phyloP scores from a whole-genome alignment of 1,284 basidiomycete genomes.

The Nidula niveotomentosa region DNA sequence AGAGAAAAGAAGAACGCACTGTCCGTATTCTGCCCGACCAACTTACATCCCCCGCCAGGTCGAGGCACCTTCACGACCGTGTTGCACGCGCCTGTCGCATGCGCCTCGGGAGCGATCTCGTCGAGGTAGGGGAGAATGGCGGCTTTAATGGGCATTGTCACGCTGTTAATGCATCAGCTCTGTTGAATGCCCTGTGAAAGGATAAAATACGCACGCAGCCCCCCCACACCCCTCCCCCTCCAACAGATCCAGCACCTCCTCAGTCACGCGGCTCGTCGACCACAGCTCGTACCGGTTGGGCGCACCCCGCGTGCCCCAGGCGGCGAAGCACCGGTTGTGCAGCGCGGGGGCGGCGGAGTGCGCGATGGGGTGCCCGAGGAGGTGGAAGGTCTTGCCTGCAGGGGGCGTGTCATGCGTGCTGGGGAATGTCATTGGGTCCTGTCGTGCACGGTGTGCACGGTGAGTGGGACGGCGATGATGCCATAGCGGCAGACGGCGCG shows the following conservation, averaged over 20 bases:
- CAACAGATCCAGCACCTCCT: not conserved
- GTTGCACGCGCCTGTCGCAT: slow-evolving; percentile 28
- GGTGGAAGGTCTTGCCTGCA: slow-evolving; percentile 22
- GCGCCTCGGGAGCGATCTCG: slow-evolving; percentile 25
- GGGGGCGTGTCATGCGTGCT: slow-evolving; percentile 4
- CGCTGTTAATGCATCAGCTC: slow-evolving; percentile 10
- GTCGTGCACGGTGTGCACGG: too few species aligned
- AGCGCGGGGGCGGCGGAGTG: slow-evolving; percentile 33
- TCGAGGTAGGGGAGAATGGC: slow-evolving; percentile 27
- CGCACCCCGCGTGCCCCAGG: slow-evolving; percentile 11
- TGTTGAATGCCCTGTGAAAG: too few species aligned
- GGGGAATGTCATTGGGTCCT: too few species aligned
- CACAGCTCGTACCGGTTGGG: not conserved
- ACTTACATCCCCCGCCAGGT: slow-evolving; percentile 16
- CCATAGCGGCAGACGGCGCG: too few species aligned
- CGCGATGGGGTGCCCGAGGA: slow-evolving; percentile 33
- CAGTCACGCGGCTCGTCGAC: not conserved
- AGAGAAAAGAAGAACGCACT: slow-evolving; percentile 13
- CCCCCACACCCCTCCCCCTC: not conserved
- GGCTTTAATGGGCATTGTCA: slow-evolving; percentile 33
- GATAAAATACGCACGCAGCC: not conserved
- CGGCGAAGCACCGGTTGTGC: slow-evolving; percentile 28
- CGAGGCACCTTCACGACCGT: slow-evolving; percentile 27
- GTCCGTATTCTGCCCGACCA: slow-evolving; percentile 33
- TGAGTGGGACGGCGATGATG: too few species aligned